phyloP scores from a whole-genome alignment of 1,284 basidiomycete genomes.

The Gomphus bonarii region DNA sequence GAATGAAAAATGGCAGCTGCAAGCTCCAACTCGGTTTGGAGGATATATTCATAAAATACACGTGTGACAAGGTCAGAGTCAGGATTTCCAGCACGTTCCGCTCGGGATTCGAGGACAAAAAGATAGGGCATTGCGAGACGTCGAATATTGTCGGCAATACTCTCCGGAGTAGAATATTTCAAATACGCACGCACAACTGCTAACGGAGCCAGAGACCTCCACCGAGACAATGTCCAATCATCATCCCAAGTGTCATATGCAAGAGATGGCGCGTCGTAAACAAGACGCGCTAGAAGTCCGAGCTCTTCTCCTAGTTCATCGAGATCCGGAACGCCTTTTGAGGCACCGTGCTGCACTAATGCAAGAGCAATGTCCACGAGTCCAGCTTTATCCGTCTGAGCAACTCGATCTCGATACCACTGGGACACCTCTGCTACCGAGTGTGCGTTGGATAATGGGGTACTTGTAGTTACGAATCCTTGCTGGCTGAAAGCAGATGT shows the following conservation, averaged over 20 bases:
- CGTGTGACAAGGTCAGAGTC: constrained; percentile 53
- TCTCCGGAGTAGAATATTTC: constrained; percentile 51
- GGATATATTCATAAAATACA: constrained; percentile 68
- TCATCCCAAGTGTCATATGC: constrained; percentile 29
- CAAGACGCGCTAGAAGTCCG: constrained; percentile 70
- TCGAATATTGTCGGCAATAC: constrained; percentile 61
- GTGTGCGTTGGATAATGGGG: constrained; percentile 14
- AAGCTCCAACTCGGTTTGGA: constrained; percentile 55
- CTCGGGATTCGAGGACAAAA: constrained; percentile 78
- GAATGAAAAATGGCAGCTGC: constrained; percentile 75
- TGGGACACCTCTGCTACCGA: constrained; percentile 35
- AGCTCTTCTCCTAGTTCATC: constrained; percentile 87
- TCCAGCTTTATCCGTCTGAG: constrained; percentile 45
- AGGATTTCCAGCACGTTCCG: constrained; percentile 66
- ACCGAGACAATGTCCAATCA: constrained; percentile 67
- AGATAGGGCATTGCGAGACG: constrained; percentile 83
- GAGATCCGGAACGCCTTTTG: constrained; percentile 66
- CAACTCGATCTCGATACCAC: constrained; percentile 71
- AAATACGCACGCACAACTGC: constrained; percentile 70
- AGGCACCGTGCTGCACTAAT: constrained; percentile 77
- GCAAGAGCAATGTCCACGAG: constrained; percentile 72
- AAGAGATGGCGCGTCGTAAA: constrained; percentile 64
- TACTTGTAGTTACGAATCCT: not conserved
- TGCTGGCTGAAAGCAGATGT: constrained; percentile 3
- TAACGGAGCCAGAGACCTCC: constrained; percentile 57